Conservation (phyloP, 257 asterid genomes). For the Nicotiana attenuata region DNA sequence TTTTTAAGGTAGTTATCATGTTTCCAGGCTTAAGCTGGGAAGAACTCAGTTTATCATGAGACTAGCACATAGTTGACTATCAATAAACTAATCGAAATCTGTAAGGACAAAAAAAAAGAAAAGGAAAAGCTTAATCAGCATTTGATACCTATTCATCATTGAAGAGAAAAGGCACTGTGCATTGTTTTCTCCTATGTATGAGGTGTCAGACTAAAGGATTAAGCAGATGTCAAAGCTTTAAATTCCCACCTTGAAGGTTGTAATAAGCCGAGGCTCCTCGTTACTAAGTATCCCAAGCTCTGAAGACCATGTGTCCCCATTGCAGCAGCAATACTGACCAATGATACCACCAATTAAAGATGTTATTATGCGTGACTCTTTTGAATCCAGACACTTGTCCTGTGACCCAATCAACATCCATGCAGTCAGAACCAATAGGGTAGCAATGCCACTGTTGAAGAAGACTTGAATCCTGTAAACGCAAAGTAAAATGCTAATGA, state of each 20-base stretch:
- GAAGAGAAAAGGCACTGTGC: not conserved
- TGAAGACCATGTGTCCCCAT: conserved; percentile 98
- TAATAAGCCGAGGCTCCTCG: conserved; percentile 79
- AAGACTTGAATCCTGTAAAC: conserved; percentile 80
- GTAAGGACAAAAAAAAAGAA: not conserved
- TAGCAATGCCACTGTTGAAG: conserved; percentile 72
- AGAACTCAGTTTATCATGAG: not conserved
- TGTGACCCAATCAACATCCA: conserved; percentile 60
- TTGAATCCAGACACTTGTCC: conserved; percentile 78
- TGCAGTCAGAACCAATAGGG: conserved; percentile 49
- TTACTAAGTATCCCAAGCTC: conserved; percentile 93
- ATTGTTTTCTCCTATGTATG: not conserved
- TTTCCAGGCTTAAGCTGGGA: not conserved
- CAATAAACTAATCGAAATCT: not conserved
- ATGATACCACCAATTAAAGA: conserved; percentile 66
- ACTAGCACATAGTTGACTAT: not conserved
- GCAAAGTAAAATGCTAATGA: not conserved
- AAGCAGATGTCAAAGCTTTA: conserved; percentile 2
- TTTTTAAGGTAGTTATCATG: not conserved
- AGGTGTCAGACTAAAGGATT: not conserved
- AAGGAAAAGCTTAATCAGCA: not conserved
- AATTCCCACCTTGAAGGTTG: conserved; percentile 69
- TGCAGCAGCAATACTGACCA: conserved; percentile 93
- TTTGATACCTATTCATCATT: not conserved
- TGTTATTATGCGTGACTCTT: conserved; percentile 56